Evolutionary conservation across 2,329 filamentous ascomycete genomes (phyloP), one percentile per base, ranked within the genome.

Genomic region (Akanthomyces lecanii): DNA sequence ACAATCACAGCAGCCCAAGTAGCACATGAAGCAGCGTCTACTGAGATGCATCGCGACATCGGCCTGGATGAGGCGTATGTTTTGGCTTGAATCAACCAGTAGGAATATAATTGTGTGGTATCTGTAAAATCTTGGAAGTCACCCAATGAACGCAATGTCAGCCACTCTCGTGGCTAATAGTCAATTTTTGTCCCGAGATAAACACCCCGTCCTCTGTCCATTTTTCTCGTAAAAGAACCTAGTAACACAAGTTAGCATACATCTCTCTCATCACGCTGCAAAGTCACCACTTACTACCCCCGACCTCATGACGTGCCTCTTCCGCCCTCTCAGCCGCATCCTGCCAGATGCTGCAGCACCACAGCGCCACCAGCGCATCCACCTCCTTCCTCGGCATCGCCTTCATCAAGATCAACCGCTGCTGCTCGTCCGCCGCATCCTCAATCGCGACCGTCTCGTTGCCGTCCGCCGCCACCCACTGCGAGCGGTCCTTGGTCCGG

Each of bases 351-450:
- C 56, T 33, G 21, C 44, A 48, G 33, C 56, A 59, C 56, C 56
- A 59, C 30, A 59, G 30, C 56, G 56, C 56, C n/a, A 59, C 56
- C 56, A 59, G 33, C n/a, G 21, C 56, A n/a, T 59, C 56, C 11
- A 50, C 56, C 30, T 59, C 44, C 16, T 50, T 59, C 18, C 56
- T n/a, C n/a, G 30, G 44, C 40, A 50, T 10, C 14, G 30, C 21
- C 21, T 38, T 50, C 12, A 25, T 40, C 44, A 50, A 0, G 2
- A 48, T 59, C 3, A 50, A 33, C 44, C 44, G 21, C 30, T n/a
- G 30, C 56, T 38, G 56, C 14, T 28, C 18, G n/a, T 59, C 56
- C 18, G 40, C 42, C 12, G 40, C 54, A 6, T 57, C 54, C 42
- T 57, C 54, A 23, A 57, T 47, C 42, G 54, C 54, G 25, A 57